Evolutionary conservation across 163 green algal genomes (phyloP).

Genomic region (Volvox carteri): DNA sequence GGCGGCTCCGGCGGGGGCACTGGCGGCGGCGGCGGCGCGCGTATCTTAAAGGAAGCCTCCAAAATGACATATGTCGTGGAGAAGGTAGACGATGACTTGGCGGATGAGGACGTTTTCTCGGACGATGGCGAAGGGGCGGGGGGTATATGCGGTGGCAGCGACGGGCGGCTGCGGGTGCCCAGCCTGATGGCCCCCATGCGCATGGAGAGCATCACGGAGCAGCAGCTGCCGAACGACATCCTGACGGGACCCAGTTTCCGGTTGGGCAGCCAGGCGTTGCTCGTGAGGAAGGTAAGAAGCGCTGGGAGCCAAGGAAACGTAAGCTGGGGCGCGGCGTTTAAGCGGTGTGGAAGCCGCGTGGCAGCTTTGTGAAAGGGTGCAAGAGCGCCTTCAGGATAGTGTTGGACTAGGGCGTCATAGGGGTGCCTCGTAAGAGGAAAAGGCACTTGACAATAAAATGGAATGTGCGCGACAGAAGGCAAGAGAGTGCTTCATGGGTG

Average conservation of each 20-base stretch:
- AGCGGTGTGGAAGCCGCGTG: too few relatives aligned
- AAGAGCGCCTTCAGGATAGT: too few relatives aligned
- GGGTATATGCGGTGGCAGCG: background rate
- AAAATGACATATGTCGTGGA: slow-evolving; percentile 13
- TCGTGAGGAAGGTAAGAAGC: slow-evolving; percentile 12
- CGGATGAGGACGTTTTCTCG: slow-evolving; percentile 22
- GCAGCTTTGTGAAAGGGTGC: too few relatives aligned
- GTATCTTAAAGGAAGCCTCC: slow-evolving; percentile 23
- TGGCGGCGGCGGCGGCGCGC: background rate
- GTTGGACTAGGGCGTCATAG: too few relatives aligned
- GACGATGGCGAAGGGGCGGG: slow-evolving; percentile 20
- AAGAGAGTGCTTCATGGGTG: too few relatives aligned
- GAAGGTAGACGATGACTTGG: slow-evolving; percentile 13
- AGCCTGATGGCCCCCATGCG: background rate
- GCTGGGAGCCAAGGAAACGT: too few relatives aligned
- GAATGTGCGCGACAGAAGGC: too few relatives aligned
- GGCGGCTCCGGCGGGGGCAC: background rate
- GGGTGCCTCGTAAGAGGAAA: too few relatives aligned
- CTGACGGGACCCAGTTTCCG: background rate
- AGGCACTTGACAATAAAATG: too few relatives aligned
- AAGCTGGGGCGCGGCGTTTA: too few relatives aligned
- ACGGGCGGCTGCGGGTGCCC: background rate
- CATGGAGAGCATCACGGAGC: slow-evolving; percentile 14
- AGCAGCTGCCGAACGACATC: background rate
- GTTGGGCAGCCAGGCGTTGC: slow-evolving; percentile 28